Conservation (phyloP, 345 rosid genomes). For the Pelargonium nanum region DNA sequence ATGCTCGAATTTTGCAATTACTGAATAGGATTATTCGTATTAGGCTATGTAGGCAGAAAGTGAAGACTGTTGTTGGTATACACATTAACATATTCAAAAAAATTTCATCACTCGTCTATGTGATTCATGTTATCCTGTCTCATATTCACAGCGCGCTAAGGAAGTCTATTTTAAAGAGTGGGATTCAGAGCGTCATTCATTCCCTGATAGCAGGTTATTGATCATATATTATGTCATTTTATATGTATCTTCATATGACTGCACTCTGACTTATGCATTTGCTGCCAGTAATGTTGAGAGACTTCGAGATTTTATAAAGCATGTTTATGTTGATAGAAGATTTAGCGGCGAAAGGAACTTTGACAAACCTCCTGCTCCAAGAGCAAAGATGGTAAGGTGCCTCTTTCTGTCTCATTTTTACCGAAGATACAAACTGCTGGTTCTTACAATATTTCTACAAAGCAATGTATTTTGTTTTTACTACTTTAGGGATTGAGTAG, state of each 20-base stretch:
- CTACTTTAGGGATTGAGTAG: background rate
- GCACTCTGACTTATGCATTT: conserved; percentile 19
- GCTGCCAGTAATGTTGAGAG: conserved; percentile 62
- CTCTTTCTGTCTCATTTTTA: conserved; percentile 4
- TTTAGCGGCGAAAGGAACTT: conserved; percentile 57
- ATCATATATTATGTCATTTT: background rate
- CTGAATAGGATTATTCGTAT: background rate
- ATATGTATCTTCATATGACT: background rate
- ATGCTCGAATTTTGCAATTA: background rate
- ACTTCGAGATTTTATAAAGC: conserved; percentile 81
- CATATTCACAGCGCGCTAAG: conserved; percentile 57
- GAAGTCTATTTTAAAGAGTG: conserved; percentile 78
- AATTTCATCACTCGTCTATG: too few relatives aligned
- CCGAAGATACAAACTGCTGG: background rate
- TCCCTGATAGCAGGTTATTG: conserved; percentile 67
- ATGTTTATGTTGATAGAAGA: conserved; percentile 80
- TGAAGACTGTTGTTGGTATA: background rate
- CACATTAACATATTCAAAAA: background rate
- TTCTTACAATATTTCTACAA: background rate
- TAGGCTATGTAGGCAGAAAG: background rate
- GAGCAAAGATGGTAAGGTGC: conserved; percentile 48
- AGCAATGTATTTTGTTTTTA: too few relatives aligned
- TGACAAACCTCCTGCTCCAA: conserved; percentile 70
- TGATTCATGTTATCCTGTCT: conserved; percentile 1
- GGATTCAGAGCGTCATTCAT: conserved; percentile 66